phyloP scores from a whole-genome alignment of 139 green algal species.

The Micractinium conductrix region DNA sequence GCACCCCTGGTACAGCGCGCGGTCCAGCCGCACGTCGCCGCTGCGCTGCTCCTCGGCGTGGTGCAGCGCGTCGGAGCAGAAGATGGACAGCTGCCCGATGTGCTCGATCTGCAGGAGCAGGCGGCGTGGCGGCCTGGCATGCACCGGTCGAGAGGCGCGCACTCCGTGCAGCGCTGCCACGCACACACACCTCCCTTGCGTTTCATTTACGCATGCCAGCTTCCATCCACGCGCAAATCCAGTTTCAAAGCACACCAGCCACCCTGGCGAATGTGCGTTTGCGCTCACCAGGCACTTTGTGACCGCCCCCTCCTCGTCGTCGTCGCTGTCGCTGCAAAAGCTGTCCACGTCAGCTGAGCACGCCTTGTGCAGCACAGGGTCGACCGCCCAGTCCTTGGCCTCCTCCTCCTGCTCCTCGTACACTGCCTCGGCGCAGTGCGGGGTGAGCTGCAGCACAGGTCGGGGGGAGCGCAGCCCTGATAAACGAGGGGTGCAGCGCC shows the following conservation, averaged over 20 bases:
- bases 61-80: slow-evolving; percentile 84
- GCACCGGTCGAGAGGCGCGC: no score
- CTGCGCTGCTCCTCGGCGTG: slow-evolving; percentile 83
- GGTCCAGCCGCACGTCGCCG: slow-evolving; percentile 79
- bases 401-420: slow-evolving; percentile 35
- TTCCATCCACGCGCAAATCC: no score
- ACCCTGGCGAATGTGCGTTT: no score
- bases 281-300: slow-evolving; percentile 75
- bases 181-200: no score
- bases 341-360: slow-evolving; percentile 60
- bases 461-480: no score
- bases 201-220: no score
- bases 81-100: slow-evolving; percentile 54
- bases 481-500: no score
- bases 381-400: slow-evolving; percentile 70
- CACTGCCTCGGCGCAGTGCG: background rate
- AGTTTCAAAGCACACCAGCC: no score
- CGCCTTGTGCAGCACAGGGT: slow-evolving; percentile 64
- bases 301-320: slow-evolving; percentile 54
- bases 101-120: slow-evolving; percentile 63
- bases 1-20: slow-evolving; percentile 74
- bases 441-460: slow-evolving; percentile 21
- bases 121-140: no score
- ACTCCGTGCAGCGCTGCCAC: no score
- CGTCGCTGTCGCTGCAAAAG: slow-evolving; percentile 53